Evolutionary conservation across 441 rosid species (phyloP).

Genomic region (Brassica balearica): DNA sequence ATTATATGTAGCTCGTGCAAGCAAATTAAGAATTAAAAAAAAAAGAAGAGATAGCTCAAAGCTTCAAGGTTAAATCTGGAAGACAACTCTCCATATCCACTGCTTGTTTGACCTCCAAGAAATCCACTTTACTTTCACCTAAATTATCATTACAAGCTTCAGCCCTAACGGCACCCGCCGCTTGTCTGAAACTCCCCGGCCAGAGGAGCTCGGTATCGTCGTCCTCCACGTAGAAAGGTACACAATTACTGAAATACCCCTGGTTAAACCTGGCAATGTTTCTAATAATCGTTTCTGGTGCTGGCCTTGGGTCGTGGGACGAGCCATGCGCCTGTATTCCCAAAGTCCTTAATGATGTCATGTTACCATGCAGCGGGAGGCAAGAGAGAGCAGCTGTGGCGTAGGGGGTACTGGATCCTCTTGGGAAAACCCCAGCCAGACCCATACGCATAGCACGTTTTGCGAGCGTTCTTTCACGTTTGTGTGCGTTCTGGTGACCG

Average conservation of each 20-base stretch:
- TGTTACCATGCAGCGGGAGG: constrained; percentile 64
- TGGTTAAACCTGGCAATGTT: constrained; percentile 72
- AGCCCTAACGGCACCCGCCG: constrained; percentile 32
- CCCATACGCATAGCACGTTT: constrained; percentile 94
- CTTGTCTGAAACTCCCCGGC: constrained; percentile 90
- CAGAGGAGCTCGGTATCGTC: constrained; percentile 67
- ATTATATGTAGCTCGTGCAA: constrained; percentile 25
- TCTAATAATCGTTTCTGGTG: constrained; percentile 52
- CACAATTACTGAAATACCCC: constrained; percentile 54
- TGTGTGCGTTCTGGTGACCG: constrained; percentile 97
- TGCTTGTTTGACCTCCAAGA: constrained; percentile 34
- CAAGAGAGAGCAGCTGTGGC: constrained; percentile 71
- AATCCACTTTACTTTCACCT: constrained; percentile 39
- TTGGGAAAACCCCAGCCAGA: constrained; percentile 35
- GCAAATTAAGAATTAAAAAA: constrained; percentile 39
- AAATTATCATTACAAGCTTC: constrained; percentile 39
- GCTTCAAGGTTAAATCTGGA: constrained; percentile 87
- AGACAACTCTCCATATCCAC: constrained; percentile 52
- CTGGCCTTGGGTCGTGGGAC: constrained; percentile 55
- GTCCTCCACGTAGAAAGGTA: constrained; percentile 69
- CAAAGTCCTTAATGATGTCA: constrained; percentile 55
- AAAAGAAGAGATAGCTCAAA: constrained; percentile 44
- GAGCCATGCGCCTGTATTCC: constrained; percentile 88
- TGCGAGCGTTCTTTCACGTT: constrained; percentile 89
- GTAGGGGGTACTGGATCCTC: constrained; percentile 38